Percentiles rank a stretch among this genome's conserved stretches.
These are phyloP conservation scores for Forsythia suspensa DNA, from an alignment of 257 asterid species.

Conservation along the genomic window DNA sequence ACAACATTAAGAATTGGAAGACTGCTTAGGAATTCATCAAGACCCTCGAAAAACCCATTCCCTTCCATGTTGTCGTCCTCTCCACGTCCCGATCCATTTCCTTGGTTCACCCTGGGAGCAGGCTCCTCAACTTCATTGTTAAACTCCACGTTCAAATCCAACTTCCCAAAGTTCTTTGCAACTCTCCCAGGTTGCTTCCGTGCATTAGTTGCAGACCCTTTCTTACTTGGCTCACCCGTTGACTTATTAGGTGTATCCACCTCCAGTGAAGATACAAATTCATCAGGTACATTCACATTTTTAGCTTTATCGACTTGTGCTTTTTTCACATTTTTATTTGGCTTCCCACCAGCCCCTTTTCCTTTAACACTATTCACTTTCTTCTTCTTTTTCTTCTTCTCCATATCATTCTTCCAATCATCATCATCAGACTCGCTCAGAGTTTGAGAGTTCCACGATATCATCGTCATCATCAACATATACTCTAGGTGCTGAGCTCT, in stretches of 20 bases:
- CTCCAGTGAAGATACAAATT: conserved; percentile 41
- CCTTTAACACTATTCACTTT: conserved; percentile 33
- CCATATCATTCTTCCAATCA: conserved; percentile 49
- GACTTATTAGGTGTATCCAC: conserved; percentile 40
- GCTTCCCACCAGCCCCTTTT: conserved; percentile 29
- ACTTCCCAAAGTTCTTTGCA: conserved; percentile 68
- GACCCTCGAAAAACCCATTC: conserved; percentile 89
- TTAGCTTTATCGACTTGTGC: conserved; percentile 54
- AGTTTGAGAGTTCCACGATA: conserved; percentile 60
- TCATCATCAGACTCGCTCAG: conserved; percentile 69
- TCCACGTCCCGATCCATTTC: conserved; percentile 60
- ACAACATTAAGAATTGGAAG: conserved; percentile 84
- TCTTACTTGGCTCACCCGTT: conserved; percentile 49
- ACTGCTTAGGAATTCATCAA: conserved; percentile 89
- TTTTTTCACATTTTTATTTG: conserved; percentile 44
- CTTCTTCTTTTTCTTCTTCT: conserved; percentile 40
- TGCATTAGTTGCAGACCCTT: conserved; percentile 40
- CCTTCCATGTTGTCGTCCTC: conserved; percentile 89
- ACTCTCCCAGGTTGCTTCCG: conserved; percentile 74
- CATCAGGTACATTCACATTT: conserved; percentile 38
- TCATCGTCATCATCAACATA: conserved; percentile 71
- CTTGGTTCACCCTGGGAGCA: conserved; percentile 53
- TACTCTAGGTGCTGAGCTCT: conserved; percentile 51
- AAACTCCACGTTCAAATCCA: conserved; percentile 91
- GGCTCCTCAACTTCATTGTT: conserved; percentile 89